Base-by-base conservation (phyloP, 495 filamentous ascomycete species). In the Aspergillus diversus region DNA sequence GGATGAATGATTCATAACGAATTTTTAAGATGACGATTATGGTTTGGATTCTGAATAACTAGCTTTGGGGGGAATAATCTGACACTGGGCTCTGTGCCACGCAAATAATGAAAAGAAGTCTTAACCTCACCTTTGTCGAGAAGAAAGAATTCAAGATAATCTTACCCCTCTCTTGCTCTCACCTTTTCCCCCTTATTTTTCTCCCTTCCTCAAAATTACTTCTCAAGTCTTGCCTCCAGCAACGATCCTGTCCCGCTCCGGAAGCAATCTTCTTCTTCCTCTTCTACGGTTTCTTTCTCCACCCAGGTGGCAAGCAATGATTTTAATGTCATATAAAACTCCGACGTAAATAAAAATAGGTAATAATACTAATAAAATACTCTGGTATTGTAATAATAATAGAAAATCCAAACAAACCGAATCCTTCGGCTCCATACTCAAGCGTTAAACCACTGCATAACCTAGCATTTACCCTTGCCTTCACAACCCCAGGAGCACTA, bases 281-380 rank as follows among this genome's bases (percentile, higher is more conserved):
- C 50, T 50, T 56, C 54, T 27, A 17, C n/a, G 51, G 60, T 35
- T 46, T 56, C 35, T 33, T 51, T 63, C 60, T 52, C 60, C 60
- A 63, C 60, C 33, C n/a, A 7, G 21, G 60, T 63, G 60, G 60
- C 60, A 57, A 63, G 53, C 51, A 55, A 54, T n/a, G 21, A 27
- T 27, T 2, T 27, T 27, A 50, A 27, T 33, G 43, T 35, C 21
- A 17, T 33, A 13, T 33, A 13, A 12, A 33, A 16, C 27, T 43
- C 43, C 21, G 27, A 34, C 15, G 11, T 3, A 21, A 57, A 57
- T 21, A 57, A 57, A 43, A 39, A 47, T 39, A 0, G 21, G 9
- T 39, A 46, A 35, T 31, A 43, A 57, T 34, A 35, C 39, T 43
- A 43, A n/a, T 11, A 12, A 43, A n/a, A 43, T 43, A 43, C 39